Base-by-base conservation (phyloP, 2,329 filamentous ascomycete genomes). In the Monosporascus sp. region DNA sequence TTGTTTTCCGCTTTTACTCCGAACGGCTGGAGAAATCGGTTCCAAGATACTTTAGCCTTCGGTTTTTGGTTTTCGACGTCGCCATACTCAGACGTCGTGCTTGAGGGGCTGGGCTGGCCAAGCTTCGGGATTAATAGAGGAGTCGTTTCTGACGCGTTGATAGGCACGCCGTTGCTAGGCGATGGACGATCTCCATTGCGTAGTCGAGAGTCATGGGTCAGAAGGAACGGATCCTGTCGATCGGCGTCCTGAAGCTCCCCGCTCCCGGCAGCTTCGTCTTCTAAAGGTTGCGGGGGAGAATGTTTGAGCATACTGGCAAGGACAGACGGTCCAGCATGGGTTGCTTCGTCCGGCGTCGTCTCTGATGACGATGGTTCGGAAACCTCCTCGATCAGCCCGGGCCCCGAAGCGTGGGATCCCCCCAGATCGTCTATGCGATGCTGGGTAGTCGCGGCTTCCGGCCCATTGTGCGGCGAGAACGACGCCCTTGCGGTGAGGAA, bases 41-140 rank as follows among this genome's bases (percentile, higher is more conserved):
- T 50, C 17, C 54, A 46, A 43, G 56, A 55, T 8, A 50, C 18
- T n/a, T 57, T 62, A 15, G 58, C 48, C 15, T 58, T 60, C 7
- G 64, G 60, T 60, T 81, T 81, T 61, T 81, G 79, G 37, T 73
- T 69, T 63, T 84, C 79, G n/a, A 81, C 57, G 55, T 81, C 78
- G 18, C 66, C 65, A 5, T 68, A 58, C 40, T 68, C 65, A 52
- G n/a, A 60, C 57, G 51, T 65, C 66, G 60, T 66, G 51, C 54
- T 68, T 43, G 55, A 56, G 38, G 63, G 60, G 49, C 66, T 59
- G 43, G 69, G 61, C 50, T 61, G 55, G 7, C 65, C 68, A 0
- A 72, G 64, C 48, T 64, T 65, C 5, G 66, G 60, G 3, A 67
- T 58, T 8, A 84, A 63, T 11, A 84, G 64, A 14, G 80, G 79